Evolutionary conservation across 306 rosid genomes (phyloP).

Genomic region (Myrica gale): DNA sequence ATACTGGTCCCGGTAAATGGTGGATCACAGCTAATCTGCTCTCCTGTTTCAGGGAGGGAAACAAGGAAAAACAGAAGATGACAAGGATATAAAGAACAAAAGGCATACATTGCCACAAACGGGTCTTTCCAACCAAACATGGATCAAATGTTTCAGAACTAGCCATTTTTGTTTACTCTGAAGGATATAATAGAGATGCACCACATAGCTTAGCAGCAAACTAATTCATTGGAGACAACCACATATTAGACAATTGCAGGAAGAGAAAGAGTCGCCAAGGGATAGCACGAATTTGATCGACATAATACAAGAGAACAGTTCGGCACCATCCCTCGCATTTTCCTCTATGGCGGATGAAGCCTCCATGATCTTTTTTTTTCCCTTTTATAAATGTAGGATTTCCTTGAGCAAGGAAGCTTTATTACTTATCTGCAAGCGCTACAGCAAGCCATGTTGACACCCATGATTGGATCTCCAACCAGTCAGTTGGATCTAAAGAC

Average conservation of each 20-base stretch:
- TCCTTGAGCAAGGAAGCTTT: neutral
- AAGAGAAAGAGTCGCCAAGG: neutral
- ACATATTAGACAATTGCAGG: neutral
- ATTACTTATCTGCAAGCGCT: conserved; percentile 29
- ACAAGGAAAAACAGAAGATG: no score
- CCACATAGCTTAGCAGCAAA: neutral
- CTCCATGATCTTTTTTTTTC: neutral
- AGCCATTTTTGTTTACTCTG: no score
- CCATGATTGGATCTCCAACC: conserved; percentile 35
- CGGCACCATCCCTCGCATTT: no score
- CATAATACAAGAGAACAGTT: neutral
- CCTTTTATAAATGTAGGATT: neutral
- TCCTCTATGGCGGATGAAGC: neutral
- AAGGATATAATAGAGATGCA: neutral
- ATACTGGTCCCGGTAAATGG: no score
- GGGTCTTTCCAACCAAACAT: no score
- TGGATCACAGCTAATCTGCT: no score
- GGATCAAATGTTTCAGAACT: no score
- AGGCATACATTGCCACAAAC: no score
- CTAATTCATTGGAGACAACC: neutral
- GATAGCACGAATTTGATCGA: neutral
- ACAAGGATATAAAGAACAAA: no score
- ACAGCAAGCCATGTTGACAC: conserved; percentile 51
- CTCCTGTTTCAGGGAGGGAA: no score
- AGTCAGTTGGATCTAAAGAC: conserved; percentile 31